Percentiles rank a stretch among this genome's conserved stretches.
phyloP scores from a whole-genome alignment of 345 rosid genomes.

The Odontarrhena argentea region DNA sequence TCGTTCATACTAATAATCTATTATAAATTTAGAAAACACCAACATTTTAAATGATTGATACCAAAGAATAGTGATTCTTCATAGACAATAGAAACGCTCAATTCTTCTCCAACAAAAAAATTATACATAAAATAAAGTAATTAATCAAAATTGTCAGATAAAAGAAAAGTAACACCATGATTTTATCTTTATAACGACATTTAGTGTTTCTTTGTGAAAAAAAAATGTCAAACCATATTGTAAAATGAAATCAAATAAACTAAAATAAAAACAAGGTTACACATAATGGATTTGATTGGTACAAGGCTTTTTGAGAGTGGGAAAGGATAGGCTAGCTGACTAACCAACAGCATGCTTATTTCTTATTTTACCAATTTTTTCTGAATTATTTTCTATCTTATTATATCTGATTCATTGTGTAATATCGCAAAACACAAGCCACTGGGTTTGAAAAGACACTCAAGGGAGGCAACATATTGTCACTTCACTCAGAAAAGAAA shows the following conservation, averaged over 20 bases:
- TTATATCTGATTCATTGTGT: slow-evolving; percentile 10
- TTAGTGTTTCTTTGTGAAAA: background rate
- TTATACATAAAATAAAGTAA: too few species aligned
- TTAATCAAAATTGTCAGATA: too few species aligned
- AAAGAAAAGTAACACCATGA: slow-evolving; percentile 11
- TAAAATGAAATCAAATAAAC: background rate
- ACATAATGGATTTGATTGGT: slow-evolving; percentile 32
- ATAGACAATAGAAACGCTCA: too few species aligned
- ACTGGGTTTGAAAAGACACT: slow-evolving; percentile 32
- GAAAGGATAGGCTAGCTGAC: slow-evolving; percentile 32
- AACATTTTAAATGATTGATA: too few species aligned
- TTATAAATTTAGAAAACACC: too few species aligned
- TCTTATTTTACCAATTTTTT: slow-evolving; percentile 13
- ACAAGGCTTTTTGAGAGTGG: slow-evolving; percentile 39
- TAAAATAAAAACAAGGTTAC: background rate
- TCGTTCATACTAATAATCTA: too few species aligned
- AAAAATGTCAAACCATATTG: slow-evolving; percentile 15
- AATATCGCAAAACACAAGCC: background rate
- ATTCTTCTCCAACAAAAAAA: too few species aligned
- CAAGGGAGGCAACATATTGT: slow-evolving; percentile 31
- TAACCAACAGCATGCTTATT: slow-evolving; percentile 26
- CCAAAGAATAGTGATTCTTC: too few species aligned
- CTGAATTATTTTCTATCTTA: background rate
- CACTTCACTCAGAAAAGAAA: slow-evolving; percentile 32
- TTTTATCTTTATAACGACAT: slow-evolving; percentile 7